Conservation (phyloP, 2,329 filamentous ascomycete species). For the Lojkania enalia region DNA sequence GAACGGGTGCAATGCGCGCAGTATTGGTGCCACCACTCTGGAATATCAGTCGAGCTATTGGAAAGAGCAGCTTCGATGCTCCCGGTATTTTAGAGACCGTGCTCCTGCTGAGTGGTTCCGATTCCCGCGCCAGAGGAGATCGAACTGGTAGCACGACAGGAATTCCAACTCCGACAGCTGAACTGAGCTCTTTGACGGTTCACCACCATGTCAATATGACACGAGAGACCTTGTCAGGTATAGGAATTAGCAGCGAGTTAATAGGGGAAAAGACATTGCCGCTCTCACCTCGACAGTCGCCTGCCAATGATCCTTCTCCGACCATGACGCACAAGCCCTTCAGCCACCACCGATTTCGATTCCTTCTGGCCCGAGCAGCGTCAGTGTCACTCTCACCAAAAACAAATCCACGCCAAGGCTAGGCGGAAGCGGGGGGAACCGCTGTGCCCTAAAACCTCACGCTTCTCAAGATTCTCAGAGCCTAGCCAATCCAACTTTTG, state of each 20-base stretch:
- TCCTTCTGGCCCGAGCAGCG: slow-evolving; percentile 42
- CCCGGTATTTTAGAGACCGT: slow-evolving; percentile 19
- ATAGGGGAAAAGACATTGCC: slow-evolving; percentile 32
- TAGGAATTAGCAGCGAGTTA: slow-evolving; percentile 31
- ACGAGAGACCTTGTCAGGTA: slow-evolving; percentile 36
- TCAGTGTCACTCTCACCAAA: slow-evolving; percentile 42
- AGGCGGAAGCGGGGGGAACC: slow-evolving; percentile 43
- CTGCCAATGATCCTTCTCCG: slow-evolving; percentile 37
- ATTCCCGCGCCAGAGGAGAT: slow-evolving; percentile 34
- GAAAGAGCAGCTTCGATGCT: slow-evolving; percentile 28
- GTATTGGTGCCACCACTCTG: slow-evolving; percentile 33
- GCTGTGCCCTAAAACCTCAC: slow-evolving; percentile 43
- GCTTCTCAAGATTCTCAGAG: slow-evolving; percentile 40
- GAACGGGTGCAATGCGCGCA: slow-evolving; percentile 12
- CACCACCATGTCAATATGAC: slow-evolving; percentile 36
- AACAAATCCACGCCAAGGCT: slow-evolving; percentile 43
- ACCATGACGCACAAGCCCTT: slow-evolving; percentile 45
- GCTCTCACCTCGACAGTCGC: slow-evolving; percentile 25
- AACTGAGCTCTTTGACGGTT: slow-evolving; percentile 24
- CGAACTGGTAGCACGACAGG: slow-evolving; percentile 34
- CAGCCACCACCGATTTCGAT: slow-evolving; percentile 45
- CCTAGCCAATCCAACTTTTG: slow-evolving; percentile 26
- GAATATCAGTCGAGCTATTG: slow-evolving; percentile 22
- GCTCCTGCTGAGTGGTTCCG: slow-evolving; percentile 28
- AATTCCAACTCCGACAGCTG: slow-evolving; percentile 32